Base-by-base conservation (phyloP, 2,329 filamentous ascomycete genomes). In the Ophiostoma triangulosporum region DNA sequence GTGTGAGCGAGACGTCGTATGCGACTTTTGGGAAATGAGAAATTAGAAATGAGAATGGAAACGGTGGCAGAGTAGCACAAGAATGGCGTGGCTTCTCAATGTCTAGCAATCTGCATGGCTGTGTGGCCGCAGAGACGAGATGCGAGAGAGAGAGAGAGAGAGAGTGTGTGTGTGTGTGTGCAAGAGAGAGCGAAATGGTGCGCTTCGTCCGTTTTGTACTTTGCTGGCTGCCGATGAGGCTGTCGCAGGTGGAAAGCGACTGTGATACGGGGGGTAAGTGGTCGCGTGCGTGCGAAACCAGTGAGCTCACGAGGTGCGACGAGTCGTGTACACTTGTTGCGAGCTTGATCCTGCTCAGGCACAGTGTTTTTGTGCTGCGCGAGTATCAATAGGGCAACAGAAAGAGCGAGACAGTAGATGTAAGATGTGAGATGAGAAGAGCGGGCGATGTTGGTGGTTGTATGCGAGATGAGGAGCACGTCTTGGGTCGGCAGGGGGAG, bases 201-300 rank as follows among this genome's bases (percentile, higher is more conserved):
- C 24, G 26, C 43, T 15, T 29, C 26, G 43, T 46, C 43, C 15
- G 43, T 46, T 14, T 22, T 45, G 11, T 20, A 26, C 22, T 45
- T 27, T 26, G 15, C 40, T 27, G 6, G 15, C 5, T n/a, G 40
- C 15, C 27, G 40, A n/a, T 45, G 40, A 45, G 40, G 40, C 14
- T 45, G 8, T 40, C 9, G 15, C 40, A 12, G 24, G 11, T 40
- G 11, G 15, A 45, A n/a, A 45, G 12, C 14, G 12, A 24, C 35
- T 38, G 40, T 12, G 31, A 33, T 3, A 11, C 40, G 36, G 24
- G 26, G 46, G 9, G 12, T 53, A 48, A 26, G 50, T 53, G 51
- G 38, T 51, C 50, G 54, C 54, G 54, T 53, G 54, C 46, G 36
- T 52, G 43, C 43, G 9, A 36, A 14, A 17, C 20, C 20, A 24